Conservation (phyloP, 306 rosid species). For the Ochetophila trinervis region DNA sequence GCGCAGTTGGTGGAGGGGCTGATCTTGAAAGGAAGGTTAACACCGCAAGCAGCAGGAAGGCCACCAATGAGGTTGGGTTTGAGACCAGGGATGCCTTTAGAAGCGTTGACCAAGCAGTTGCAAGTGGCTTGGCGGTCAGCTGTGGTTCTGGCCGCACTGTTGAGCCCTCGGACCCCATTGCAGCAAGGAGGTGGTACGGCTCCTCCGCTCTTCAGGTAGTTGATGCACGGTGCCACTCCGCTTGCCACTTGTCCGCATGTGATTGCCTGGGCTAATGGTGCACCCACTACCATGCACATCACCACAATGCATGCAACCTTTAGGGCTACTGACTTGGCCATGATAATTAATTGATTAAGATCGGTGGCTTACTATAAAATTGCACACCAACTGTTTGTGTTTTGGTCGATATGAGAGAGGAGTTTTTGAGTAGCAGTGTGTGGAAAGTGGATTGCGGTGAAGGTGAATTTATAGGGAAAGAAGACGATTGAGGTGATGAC, state of each 20-base stretch:
- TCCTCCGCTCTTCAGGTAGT: conserved; percentile 16
- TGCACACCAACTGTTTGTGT: too few relatives aligned
- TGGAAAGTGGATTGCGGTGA: background rate
- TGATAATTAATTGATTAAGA: too few relatives aligned
- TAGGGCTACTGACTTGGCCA: conserved; percentile 28
- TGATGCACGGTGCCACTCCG: conserved; percentile 4
- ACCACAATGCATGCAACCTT: conserved; percentile 29
- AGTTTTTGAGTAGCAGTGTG: background rate
- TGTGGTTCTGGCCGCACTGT: conserved; percentile 10
- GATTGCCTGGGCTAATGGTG: conserved; percentile 30
- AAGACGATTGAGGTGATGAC: too few relatives aligned
- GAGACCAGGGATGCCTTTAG: background rate
- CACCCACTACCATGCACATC: conserved; percentile 4
- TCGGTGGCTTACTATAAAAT: too few relatives aligned
- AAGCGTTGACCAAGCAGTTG: conserved; percentile 37
- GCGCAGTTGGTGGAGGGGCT: conserved; percentile 29
- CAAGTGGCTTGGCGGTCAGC: conserved; percentile 30
- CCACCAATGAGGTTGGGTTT: background rate
- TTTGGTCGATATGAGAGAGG: too few relatives aligned
- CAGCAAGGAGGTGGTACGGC: background rate
- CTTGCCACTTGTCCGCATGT: conserved; percentile 37
- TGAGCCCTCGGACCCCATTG: conserved; percentile 12
- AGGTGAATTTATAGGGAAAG: background rate
- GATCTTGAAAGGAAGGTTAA: conserved; percentile 32
- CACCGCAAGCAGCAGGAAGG: conserved; percentile 33